phyloP scores from a whole-genome alignment of 2,329 filamentous ascomycete genomes.

The Lasiodiplodia sp. region DNA sequence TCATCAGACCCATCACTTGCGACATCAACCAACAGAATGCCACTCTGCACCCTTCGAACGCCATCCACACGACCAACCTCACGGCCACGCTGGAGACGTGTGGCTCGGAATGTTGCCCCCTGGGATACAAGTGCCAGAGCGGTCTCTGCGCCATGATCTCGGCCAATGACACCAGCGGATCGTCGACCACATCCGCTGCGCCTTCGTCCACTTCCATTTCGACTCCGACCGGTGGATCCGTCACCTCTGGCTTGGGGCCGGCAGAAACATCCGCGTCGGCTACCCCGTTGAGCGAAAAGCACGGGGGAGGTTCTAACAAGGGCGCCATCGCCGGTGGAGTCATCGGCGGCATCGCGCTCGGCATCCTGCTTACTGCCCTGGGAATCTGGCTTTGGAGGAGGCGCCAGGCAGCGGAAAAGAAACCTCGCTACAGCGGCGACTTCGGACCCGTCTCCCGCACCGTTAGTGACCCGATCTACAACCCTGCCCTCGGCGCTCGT shows the following conservation, averaged over 20 bases:
- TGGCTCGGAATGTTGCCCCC: conserved; percentile 71
- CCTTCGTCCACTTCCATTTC: conserved; percentile 22
- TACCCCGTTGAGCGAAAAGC: conserved; percentile 35
- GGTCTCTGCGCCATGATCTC: conserved; percentile 56
- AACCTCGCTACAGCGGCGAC: conserved; percentile 46
- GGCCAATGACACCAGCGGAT: conserved; percentile 55
- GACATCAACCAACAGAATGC: conserved; percentile 68
- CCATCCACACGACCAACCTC: conserved; percentile 72
- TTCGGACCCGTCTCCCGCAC: conserved; percentile 47
- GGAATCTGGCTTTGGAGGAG: conserved; percentile 46
- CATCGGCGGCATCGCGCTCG: conserved; percentile 47
- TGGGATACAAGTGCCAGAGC: conserved; percentile 70
- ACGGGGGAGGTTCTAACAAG: conserved; percentile 14
- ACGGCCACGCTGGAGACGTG: conserved; percentile 62
- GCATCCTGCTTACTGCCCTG: conserved; percentile 41
- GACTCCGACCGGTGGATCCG: conserved; percentile 19
- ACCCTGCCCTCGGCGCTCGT: conserved; percentile 43
- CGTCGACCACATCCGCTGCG: conserved; percentile 32
- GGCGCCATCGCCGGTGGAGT: conserved; percentile 49
- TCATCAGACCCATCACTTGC: conserved; percentile 70
- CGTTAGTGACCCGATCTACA: conserved; percentile 50
- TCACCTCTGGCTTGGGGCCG: conserved; percentile 2
- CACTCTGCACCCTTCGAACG: conserved; percentile 61
- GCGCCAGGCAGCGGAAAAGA: conserved; percentile 38
- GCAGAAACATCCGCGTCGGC: conserved; percentile 36